Base-by-base conservation (phyloP, 371 early-diverging fungal species). In the Mucor circinelloides region DNA sequence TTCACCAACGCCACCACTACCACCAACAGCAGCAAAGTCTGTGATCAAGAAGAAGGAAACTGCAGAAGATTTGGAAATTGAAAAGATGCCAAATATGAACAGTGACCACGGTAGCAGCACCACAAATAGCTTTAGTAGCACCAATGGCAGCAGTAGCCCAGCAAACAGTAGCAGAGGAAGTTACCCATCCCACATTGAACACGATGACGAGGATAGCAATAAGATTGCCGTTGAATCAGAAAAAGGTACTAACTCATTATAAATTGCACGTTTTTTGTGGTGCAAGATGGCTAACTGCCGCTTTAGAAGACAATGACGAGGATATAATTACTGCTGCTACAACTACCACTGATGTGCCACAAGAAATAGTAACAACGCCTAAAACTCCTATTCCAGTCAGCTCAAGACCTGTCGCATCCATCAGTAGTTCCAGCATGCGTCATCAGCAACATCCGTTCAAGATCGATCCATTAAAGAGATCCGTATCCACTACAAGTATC, bases 401-500 rank as follows among this genome's bases (percentile, higher is more conserved):
- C 32, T 2, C 12, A 25, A 23, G n/a, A 19, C 52, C 66, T 59
- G 46, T 25, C 13, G 56, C 64, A 42, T 64, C 64, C 4, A 28
- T 38, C 56, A 64, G 64, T 40, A 55, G 28, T 21, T 63, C 63
- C 25, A 52, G 52, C 23, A 52, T 52, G 25, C 52, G 52, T 13
- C 56, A 58, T 6, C 23, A 30, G 6, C 10, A 31, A 34, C 7
- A 4, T 8, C 32, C 19, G 7, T 21, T 42, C 6, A 34, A 59
- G n/a, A 28, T 50, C 19, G 63, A 48, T 44, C 65, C 2, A 32
- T 25, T 63, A 4, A 58, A 58, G 15, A 58, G 69, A 8, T 69
- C 69, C 6, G 30, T 54, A 34, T 69, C 69, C 6, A 64, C 64
- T 1, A 36, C 63, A 17, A 69, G 69, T 30, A 59, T 59, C 7